A percentile compares a stretch with the other conserved stretches of the same genome.
These are phyloP conservation scores for Arthrobotrys entomopaga DNA, from an alignment of 2,329 filamentous ascomycete genomes.

Conservation along the genomic window DNA sequence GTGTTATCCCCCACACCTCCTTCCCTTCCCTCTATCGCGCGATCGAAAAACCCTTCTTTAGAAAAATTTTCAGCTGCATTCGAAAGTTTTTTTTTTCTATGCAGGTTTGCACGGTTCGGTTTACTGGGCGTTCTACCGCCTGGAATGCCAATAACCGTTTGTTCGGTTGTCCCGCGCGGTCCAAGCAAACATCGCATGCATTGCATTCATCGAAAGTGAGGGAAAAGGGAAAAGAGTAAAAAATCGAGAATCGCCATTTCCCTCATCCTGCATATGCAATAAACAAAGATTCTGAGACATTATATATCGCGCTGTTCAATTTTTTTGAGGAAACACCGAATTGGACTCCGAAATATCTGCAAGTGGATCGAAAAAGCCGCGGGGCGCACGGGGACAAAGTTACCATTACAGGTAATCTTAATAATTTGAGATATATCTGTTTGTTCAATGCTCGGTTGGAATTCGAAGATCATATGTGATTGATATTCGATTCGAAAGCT, in stretches of 20 bases:
- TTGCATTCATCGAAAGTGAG: constrained; percentile 33
- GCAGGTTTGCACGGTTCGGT: constrained; percentile 22
- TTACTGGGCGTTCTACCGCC: constrained; percentile 3
- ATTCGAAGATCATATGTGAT: too few species aligned
- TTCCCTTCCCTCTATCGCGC: background rate
- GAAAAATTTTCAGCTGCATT: constrained; percentile 31
- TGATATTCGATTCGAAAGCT: too few species aligned
- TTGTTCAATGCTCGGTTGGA: too few species aligned
- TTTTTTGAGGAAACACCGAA: constrained; percentile 14
- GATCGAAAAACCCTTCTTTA: background rate
- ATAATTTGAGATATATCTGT: too few species aligned
- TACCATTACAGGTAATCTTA: too few species aligned
- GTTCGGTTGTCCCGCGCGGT: constrained; percentile 7
- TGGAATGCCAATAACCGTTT: too few species aligned
- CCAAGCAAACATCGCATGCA: constrained; percentile 51
- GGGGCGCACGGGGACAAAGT: too few species aligned
- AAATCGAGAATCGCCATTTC: constrained; percentile 1
- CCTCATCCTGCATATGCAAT: constrained; percentile 19
- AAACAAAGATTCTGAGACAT: constrained; percentile 2
- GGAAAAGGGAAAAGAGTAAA: background rate
- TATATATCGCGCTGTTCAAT: background rate
- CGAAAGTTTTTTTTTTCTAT: constrained; percentile 46
- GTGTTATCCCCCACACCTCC: constrained; percentile 35
- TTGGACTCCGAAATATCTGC: constrained; percentile 22
- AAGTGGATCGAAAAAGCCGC: too few species aligned